phyloP scores from a whole-genome alignment of 1,139 yeast species.

The Geotrichum reessii region DNA sequence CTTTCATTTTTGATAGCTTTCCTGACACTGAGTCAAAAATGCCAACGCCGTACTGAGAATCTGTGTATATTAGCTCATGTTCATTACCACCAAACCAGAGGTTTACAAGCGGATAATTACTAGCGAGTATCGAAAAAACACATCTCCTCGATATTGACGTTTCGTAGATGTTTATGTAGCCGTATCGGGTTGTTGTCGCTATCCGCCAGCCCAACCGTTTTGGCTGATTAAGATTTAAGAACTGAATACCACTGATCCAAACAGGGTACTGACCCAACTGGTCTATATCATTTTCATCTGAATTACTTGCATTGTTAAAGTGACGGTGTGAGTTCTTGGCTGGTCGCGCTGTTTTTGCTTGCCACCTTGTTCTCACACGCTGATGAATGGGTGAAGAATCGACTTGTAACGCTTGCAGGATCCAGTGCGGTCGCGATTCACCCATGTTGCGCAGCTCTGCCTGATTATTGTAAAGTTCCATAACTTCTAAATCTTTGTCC shows the following conservation, averaged over 20 bases:
- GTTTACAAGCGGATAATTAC: conserved; percentile 30
- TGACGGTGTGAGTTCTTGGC: conserved; percentile 22
- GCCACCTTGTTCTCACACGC: conserved; percentile 26
- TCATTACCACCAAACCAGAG: conserved; percentile 23
- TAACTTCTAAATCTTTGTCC: conserved; percentile 39
- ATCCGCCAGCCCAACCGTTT: conserved; percentile 29
- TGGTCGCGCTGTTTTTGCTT: conserved; percentile 29
- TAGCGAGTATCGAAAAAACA: conserved; percentile 27
- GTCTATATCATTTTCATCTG: background rate
- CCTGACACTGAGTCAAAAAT: conserved; percentile 24
- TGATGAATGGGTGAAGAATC: conserved; percentile 2
- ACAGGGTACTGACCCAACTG: conserved; percentile 11
- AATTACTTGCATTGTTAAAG: background rate
- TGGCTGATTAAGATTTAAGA: conserved; percentile 30
- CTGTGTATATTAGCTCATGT: conserved; percentile 25
- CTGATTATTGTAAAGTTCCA: conserved; percentile 18
- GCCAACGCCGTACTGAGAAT: conserved; percentile 29
- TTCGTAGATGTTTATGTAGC: conserved; percentile 34
- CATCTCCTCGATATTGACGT: conserved; percentile 31
- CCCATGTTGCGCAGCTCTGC: conserved; percentile 5
- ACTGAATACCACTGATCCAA: conserved; percentile 35
- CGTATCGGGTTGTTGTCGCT: conserved; percentile 32
- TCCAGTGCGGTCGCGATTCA: conserved; percentile 10
- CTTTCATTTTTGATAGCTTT: conserved; percentile 22
- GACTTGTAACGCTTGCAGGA: conserved; percentile 1